Percentiles rank a stretch among this genome's conserved stretches.
phyloP scores from a whole-genome alignment of 208 protist genomes.

The Wallacemonas sp. region DNA sequence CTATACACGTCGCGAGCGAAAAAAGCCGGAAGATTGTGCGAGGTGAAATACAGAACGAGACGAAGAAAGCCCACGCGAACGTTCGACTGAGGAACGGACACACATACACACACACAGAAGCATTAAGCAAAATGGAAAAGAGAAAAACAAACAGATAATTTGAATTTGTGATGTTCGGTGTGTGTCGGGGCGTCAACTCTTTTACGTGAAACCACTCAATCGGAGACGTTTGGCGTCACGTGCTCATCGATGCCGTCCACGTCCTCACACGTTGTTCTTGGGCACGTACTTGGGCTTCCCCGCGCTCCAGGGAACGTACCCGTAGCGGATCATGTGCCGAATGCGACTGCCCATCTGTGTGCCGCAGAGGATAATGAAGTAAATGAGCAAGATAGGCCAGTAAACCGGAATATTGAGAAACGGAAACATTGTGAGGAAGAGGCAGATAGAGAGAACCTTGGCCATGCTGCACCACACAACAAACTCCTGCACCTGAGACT shows the following conservation, averaged over 20 bases:
- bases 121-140: too few species aligned
- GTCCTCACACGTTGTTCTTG: conserved; percentile 43
- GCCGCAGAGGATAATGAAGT: conserved; percentile 95
- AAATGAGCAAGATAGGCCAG: conserved; percentile 98
- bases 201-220: too few species aligned
- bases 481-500: conserved; percentile 96
- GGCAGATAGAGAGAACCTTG: conserved; percentile 80
- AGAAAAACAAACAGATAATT: too few species aligned
- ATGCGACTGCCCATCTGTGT: conserved; percentile 96
- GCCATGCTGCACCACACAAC: conserved; percentile 95
- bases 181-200: too few species aligned
- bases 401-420: conserved; percentile 97
- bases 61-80: too few species aligned
- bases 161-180: too few species aligned
- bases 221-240: too few species aligned
- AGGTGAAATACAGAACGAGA: too few species aligned
- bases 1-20: too few species aligned
- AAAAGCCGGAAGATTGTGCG: too few species aligned
- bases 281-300: conserved; percentile 87
- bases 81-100: too few species aligned
- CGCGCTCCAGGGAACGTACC: conserved; percentile 92
- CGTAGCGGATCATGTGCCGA: conserved; percentile 97
- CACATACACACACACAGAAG: too few species aligned
- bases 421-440: conserved; percentile 92
- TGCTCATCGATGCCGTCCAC: background rate